Conservation (phyloP, 2,329 filamentous ascomycete genomes). For the Aspergillus sp. region DNA sequence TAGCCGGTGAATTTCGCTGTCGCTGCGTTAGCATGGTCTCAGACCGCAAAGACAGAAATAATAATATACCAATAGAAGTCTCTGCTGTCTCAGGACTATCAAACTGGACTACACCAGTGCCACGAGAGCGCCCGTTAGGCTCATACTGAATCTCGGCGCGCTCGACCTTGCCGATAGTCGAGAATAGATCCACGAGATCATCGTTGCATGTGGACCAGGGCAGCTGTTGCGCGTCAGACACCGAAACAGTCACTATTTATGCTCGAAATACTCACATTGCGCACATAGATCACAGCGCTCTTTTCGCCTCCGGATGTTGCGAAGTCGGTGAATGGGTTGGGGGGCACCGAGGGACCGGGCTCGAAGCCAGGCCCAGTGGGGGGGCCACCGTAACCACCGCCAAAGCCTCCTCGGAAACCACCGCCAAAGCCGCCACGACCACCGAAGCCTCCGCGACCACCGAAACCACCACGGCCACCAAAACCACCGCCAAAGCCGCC, state of each 20-base stretch:
- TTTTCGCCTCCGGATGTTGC: conserved; percentile 84
- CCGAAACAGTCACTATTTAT: not conserved
- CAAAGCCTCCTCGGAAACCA: conserved; percentile 41
- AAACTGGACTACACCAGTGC: conserved; percentile 95
- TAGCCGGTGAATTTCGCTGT: conserved; percentile 93
- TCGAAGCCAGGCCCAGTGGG: conserved; percentile 41
- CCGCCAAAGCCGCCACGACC: conserved; percentile 52
- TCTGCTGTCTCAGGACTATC: conserved; percentile 80
- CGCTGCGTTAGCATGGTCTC: conserved; percentile 7
- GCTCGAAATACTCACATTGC: conserved; percentile 72
- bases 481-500: conserved; percentile 28
- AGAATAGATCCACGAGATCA: conserved; percentile 93
- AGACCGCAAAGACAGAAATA: not conserved
- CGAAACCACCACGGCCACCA: conserved; percentile 42
- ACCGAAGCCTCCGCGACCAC: conserved; percentile 58
- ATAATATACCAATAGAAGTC: conserved; percentile 71
- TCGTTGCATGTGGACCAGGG: conserved; percentile 99
- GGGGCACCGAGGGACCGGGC: conserved; percentile 51
- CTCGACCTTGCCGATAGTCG: conserved; percentile 95
- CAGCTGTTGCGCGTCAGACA: conserved; percentile 58
- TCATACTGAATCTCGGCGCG: conserved; percentile 99
- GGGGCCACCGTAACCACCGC: conserved; percentile 48
- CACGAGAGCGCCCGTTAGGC: conserved; percentile 89
- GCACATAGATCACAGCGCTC: conserved; percentile 85
- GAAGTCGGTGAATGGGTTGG: conserved; percentile 92